Base-by-base conservation (phyloP, 352 stramenopile species). In the Globisporangium apiculatum region DNA sequence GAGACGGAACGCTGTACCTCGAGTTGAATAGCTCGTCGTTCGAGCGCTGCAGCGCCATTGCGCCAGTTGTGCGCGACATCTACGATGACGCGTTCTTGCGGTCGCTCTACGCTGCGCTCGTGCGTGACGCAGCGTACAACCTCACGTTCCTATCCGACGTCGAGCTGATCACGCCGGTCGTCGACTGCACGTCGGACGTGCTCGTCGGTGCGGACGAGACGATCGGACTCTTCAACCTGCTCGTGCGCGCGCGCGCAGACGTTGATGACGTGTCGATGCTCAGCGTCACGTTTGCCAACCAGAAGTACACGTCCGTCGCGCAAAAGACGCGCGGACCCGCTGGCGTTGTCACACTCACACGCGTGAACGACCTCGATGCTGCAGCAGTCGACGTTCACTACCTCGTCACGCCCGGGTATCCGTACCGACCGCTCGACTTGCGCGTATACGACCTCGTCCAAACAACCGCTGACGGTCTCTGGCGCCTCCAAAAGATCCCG, bases 101-200 rank as follows among this genome's bases (percentile, higher is more conserved):
- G 14, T 53, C 45, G 4, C 18, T 67, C 2, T 67, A 51, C 41
- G 46, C 48, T 14, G 52, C 41, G n/a, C 54, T 70, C 8, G 37
- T n/a, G 3, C 14, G 40, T 1, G 48, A 46, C 24, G 55, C 59
- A 11, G 17, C 50, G 38, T 61, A 65, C 53, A 60, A 61, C 36
- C 17, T 61, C 46, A 65, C 40, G 18, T 52, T 76, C 11, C 60
- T 49, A 5, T 35, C n/a, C 6, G 18, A 57, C 12, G 55, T 64
- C 53, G 70, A 82, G 37, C 45, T 85, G 12, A 55, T 85, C 0
- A 48, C 57, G 12, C 75, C 72, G 0, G 48, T 85, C 1, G 24
- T 63, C 41, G 57, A 58, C 37, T 58, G 57, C 50, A 47, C 57
- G 10, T 52, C 53, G 7, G 14, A 17, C 0, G 7, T 45, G 2